Conservation (phyloP, 352 stramenopile species). For the Pythium aristosporum region DNA sequence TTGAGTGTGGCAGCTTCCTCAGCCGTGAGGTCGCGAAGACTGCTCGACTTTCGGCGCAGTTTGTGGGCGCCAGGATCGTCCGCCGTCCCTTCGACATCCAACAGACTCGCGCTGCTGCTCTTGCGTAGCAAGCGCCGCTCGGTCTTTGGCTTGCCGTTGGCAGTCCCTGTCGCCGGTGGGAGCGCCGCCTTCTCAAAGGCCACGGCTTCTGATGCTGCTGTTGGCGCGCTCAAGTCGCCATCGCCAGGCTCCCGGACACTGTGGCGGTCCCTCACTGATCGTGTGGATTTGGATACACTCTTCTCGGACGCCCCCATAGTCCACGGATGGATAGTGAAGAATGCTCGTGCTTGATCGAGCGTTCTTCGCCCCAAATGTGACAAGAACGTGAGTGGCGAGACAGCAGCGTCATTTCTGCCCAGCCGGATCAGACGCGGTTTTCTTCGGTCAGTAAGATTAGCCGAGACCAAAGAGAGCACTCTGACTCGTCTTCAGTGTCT, state of each 20-base stretch:
- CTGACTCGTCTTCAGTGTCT: slow-evolving; percentile 18
- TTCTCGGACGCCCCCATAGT: background rate
- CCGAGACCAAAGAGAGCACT: background rate
- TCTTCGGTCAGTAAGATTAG: slow-evolving; percentile 4
- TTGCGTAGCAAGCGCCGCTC: slow-evolving; percentile 43
- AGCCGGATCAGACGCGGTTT: background rate
- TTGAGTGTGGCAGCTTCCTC: slow-evolving; percentile 16
- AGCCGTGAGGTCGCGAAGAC: slow-evolving; percentile 39
- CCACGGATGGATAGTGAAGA: background rate
- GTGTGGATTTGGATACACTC: slow-evolving; percentile 14
- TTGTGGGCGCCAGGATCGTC: slow-evolving; percentile 28
- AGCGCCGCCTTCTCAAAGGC: background rate
- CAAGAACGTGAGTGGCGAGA: slow-evolving; percentile 3
- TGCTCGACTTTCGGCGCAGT: slow-evolving; percentile 48
- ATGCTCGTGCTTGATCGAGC: background rate
- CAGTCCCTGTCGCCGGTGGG: background rate
- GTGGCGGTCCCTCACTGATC: slow-evolving; percentile 2
- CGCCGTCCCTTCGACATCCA: slow-evolving; percentile 32
- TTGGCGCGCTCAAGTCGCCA: background rate
- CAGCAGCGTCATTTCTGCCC: background rate
- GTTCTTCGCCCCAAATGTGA: background rate
- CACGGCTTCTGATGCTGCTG: background rate
- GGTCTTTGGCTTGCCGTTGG: background rate
- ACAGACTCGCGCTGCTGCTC: slow-evolving; percentile 51
- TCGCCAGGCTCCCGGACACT: background rate